Percentiles rank a stretch among this genome's conserved stretches.
phyloP scores from a whole-genome alignment of 1,284 basidiomycete species.

The Kwoniella shivajii region DNA sequence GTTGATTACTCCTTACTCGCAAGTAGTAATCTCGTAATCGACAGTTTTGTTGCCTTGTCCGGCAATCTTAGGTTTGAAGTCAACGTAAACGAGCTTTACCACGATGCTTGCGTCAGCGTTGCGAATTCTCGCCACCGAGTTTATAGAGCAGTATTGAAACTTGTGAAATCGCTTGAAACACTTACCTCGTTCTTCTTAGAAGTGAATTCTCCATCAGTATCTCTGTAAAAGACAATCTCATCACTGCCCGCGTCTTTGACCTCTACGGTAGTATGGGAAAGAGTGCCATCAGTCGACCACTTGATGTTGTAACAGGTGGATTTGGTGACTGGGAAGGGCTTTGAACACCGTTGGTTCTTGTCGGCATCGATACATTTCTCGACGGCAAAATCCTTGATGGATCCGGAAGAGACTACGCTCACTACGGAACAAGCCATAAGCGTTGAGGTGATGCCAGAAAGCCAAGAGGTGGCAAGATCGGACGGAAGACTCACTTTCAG shows the following conservation, averaged over 20 bases:
- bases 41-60: conserved; percentile 48
- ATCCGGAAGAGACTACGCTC: conserved; percentile 14
- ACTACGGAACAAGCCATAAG: not conserved
- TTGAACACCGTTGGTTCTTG: conserved; percentile 48
- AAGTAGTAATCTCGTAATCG: conserved; percentile 47
- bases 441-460: not conserved
- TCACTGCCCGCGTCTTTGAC: conserved; percentile 47
- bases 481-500: conserved; percentile 32
- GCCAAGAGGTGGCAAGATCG: conserved; percentile 3
- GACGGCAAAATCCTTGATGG: conserved; percentile 48
- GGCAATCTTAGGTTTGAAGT: conserved; percentile 52
- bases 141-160: no score
- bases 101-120: conserved; percentile 2
- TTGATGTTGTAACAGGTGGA: conserved; percentile 49
- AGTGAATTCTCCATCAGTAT: conserved; percentile 53
- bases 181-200: conserved; percentile 51
- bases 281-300: conserved; percentile 51
- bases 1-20: conserved; percentile 35
- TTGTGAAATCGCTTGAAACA: not conserved
- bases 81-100: conserved; percentile 48
- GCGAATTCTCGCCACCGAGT: no score
- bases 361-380: conserved; percentile 51
- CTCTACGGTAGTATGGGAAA: conserved; percentile 53
- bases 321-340: conserved; percentile 50
- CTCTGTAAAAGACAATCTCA: conserved; percentile 52